Evolutionary conservation across 2,329 filamentous ascomycete genomes (phyloP), one percentile per base, ranked within the genome.

Genomic region (Fusarium secorum): DNA sequence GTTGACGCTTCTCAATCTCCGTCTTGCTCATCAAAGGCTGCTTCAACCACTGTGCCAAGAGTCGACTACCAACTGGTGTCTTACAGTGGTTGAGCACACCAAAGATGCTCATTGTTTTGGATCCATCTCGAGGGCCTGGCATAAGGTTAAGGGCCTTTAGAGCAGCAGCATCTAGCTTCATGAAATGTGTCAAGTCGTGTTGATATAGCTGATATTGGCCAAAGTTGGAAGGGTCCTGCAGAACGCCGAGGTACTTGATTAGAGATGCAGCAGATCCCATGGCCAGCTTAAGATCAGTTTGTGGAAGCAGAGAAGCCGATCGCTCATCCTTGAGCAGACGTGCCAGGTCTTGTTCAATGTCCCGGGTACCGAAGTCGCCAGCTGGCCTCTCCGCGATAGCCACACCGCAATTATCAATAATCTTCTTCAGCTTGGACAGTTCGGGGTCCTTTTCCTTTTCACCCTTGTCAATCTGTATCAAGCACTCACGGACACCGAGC

Each of bases 141-240:
- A 99, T 98, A 39, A 99, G 87, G 76, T 99, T 99, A 58, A 99
- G 86, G 1, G 96, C 96, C 77, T 97, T 95, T 45, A 99, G 84
- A 1, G 96, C 96, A 2, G 96, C 94, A 1, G 97, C 94, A 81
- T 99, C 96, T 8, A 99, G 86, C 82, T 98, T 99, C 96, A 99
- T 99, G 80, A 94, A 99, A 76, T 99, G 95, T 4, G 95, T 91
- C 46, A 99, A 83, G 78, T 99, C 96, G 80, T 99, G 96, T 81
- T 99, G 96, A 78, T 98, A 99, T 20, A 99, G 88, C 79, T 95
- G 93, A 78, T 97, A 99, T 78, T 99, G 95, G 6, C 97, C 96
- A 80, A 98, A 98, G 81, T 99, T 99, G 60, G 93, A 94, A 2
- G 93, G 85, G 78, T 99, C 96, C 33, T 96, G 93, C 81, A 99